Evolutionary conservation across 1,139 yeast species (phyloP), one percentile per base, ranked within the genome.

Genomic region (Taphrina flavorubra): DNA sequence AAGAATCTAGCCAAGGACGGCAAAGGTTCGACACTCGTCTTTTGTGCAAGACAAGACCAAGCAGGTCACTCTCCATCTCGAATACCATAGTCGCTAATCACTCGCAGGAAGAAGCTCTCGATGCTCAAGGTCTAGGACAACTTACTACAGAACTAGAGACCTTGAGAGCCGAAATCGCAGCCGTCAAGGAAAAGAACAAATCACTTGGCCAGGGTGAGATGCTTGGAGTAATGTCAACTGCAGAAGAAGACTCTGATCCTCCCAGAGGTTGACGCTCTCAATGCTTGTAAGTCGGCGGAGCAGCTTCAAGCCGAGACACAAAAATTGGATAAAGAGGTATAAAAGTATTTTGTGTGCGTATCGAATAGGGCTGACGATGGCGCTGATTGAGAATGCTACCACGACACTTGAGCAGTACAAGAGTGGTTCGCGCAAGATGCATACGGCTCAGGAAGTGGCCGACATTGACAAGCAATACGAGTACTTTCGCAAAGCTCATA

Each of bases 41-140:
- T 58, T 44, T 58, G 62, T 34, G 62, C 62, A 11, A 11, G 46
- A 31, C 62, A 58, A 44, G 62, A 58, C 25, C 51, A 39, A 16
- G 60, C 39, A 37, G 6, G 49, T 40, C 36, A 18, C 42, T 25
- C 31, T 0, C n/a, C 18, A 5, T 44, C 18, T 3, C 18, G 8
- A 44, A 10, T 14, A 44, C 14, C 7, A 49, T 11, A 11, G 2
- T 10, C 7, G 37, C 34, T 31, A 36, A 49, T 3, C 6, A 6
- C 14, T 16, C 7, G 31, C 40, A 58, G 62, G 53, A 18, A 31
- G 53, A 58, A 8, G n/a, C 51, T 8, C 40, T 58, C 10, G 42
- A 34, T 44, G 39, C 62, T 4, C 40, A 42, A 31, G 62, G 40
- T 20, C 53, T 58, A 2, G 20, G 8, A 10, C 11, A 20, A 18